Percentiles rank a stretch among this genome's conserved stretches.
phyloP scores from a whole-genome alignment of 2,329 filamentous ascomycete species.

The Lasiodiplodia gonubiensis region DNA sequence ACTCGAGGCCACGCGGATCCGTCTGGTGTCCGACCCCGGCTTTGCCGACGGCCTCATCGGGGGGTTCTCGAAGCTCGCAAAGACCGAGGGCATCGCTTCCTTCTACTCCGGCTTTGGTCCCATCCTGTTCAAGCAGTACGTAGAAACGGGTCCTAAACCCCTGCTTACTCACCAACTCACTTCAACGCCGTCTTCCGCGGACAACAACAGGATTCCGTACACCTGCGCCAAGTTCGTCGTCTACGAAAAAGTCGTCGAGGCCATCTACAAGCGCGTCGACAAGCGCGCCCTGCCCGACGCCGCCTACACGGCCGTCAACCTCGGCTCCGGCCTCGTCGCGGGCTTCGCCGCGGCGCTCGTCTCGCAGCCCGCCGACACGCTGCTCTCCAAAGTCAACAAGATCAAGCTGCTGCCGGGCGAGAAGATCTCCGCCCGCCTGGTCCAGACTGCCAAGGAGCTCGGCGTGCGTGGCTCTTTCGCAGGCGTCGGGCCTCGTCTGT shows the following conservation, averaged over 20 bases:
- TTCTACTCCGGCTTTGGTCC: conserved; percentile 89
- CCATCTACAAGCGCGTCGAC: conserved; percentile 70
- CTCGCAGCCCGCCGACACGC: conserved; percentile 62
- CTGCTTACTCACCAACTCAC: too few species aligned
- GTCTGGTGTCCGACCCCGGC: conserved; percentile 85
- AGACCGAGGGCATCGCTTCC: conserved; percentile 80
- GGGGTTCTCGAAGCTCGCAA: conserved; percentile 83
- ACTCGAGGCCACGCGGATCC: conserved; percentile 91
- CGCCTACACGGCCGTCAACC: conserved; percentile 74
- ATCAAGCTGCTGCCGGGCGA: conserved; percentile 85
- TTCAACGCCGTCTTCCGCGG: too few species aligned
- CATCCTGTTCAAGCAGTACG: conserved; percentile 51
- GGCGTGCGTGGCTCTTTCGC: conserved; percentile 77
- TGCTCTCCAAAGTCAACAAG: conserved; percentile 97
- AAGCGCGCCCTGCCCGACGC: conserved; percentile 71
- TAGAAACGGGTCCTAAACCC: not conserved
- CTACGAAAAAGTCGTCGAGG: conserved; percentile 85
- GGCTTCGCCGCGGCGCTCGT: conserved; percentile 80
- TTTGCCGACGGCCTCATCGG: conserved; percentile 80
- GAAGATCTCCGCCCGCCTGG: conserved; percentile 76
- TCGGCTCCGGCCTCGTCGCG: conserved; percentile 58
- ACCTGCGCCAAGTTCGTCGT: conserved; percentile 96
- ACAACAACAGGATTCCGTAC: conserved; percentile 84
- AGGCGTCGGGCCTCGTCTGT: conserved; percentile 80
- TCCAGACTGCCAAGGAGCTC: conserved; percentile 89